Evolutionary conservation across 306 rosid genomes (phyloP).

Genomic region (Corylus americana): DNA sequence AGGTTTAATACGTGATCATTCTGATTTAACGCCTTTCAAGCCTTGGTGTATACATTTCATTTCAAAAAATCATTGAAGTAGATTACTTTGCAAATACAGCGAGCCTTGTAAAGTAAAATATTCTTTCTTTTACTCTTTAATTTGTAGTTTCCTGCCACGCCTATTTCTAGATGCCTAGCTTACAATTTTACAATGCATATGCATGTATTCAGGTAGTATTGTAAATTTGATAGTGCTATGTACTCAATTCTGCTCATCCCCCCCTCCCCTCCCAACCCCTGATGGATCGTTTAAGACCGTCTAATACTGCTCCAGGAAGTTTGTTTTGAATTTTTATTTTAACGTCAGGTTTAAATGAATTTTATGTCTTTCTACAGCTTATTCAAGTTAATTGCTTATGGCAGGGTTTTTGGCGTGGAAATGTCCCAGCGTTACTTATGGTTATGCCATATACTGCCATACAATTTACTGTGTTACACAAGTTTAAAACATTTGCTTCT

Average conservation of each 20-base stretch:
- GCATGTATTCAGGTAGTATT: background rate
- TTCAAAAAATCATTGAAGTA: background rate
- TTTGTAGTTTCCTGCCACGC: background rate
- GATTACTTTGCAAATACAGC: background rate
- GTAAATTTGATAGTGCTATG: background rate
- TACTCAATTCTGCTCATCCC: background rate
- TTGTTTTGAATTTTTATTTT: background rate
- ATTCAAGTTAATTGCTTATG: slow-evolving; percentile 8
- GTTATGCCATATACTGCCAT: slow-evolving; percentile 98
- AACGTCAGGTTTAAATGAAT: background rate
- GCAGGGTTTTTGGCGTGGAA: slow-evolving; percentile 98
- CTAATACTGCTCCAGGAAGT: background rate
- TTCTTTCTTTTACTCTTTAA: background rate
- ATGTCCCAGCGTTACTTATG: slow-evolving; percentile 97
- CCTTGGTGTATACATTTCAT: background rate
- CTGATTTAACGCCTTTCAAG: background rate
- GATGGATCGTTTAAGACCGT: background rate
- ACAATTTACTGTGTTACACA: slow-evolving; percentile 83
- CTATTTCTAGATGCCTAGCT: background rate
- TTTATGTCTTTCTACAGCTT: background rate
- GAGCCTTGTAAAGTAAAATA: background rate
- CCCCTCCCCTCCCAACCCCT: background rate
- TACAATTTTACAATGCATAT: background rate
- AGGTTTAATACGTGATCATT: background rate
- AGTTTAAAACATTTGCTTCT: slow-evolving; percentile 76